Evolutionary conservation across 345 rosid genomes (phyloP).

Genomic region (Corchorus olitorius): DNA sequence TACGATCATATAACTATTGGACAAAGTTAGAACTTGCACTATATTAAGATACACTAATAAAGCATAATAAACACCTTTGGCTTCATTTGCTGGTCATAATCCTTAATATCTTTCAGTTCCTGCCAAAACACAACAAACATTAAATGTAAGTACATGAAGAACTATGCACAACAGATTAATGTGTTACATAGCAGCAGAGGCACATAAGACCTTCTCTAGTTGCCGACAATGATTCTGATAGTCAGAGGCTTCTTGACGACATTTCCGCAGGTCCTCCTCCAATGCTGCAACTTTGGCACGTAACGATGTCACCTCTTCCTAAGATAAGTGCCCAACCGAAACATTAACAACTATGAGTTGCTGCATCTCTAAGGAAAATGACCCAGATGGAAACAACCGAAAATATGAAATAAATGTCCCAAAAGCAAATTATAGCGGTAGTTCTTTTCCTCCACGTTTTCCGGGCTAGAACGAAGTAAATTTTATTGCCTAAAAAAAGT

Average conservation of each 20-base stretch:
- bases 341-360: slow-evolving; percentile 15
- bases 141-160: slow-evolving; percentile 11
- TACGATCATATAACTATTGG: neutral
- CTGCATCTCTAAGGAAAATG: neutral
- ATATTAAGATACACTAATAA: slow-evolving; percentile 11
- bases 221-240: slow-evolving; percentile 50
- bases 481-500: neutral
- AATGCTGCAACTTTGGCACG: slow-evolving; percentile 60
- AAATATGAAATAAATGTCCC: neutral
- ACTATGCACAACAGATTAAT: neutral
- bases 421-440: neutral
- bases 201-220: slow-evolving; percentile 69
- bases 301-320: slow-evolving; percentile 78
- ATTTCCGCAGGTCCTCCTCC: slow-evolving; percentile 84
- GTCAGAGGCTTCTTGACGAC: slow-evolving; percentile 69
- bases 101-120: slow-evolving; percentile 91
- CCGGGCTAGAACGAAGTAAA: slow-evolving; percentile 12
- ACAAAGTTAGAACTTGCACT: neutral
- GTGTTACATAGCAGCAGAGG: neutral
- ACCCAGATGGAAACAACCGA: neutral
- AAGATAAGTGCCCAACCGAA: slow-evolving; percentile 31
- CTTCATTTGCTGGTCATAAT: slow-evolving; percentile 79
- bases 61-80: slow-evolving; percentile 67
- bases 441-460: neutral
- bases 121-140: slow-evolving; percentile 34